phyloP scores from a whole-genome alignment of 208 protist genomes.

The Wallacemonas rigidus region DNA sequence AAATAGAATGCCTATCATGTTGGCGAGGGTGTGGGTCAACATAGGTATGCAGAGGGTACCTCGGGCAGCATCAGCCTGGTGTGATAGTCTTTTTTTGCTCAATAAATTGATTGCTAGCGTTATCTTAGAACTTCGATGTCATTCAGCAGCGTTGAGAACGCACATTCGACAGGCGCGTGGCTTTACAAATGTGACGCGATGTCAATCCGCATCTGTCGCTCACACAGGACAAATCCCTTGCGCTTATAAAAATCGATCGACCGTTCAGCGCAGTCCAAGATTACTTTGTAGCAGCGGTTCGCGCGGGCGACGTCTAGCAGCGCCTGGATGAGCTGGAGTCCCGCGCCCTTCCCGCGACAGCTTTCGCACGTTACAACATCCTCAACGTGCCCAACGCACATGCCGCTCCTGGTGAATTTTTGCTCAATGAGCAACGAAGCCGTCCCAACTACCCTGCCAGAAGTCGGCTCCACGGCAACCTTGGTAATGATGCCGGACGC shows the following conservation, averaged over 20 bases:
- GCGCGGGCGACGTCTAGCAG: slow-evolving; percentile 44
- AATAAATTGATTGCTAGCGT: too few species aligned
- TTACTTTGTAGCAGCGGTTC: slow-evolving; percentile 83
- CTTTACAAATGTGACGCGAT: slow-evolving; percentile 19
- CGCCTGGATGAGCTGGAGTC: slow-evolving; percentile 46
- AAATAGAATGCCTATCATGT: too few species aligned
- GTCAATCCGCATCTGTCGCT: slow-evolving; percentile 79
- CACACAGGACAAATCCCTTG: slow-evolving; percentile 54
- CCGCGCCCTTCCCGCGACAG: slow-evolving; percentile 59
- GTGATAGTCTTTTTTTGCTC: too few species aligned
- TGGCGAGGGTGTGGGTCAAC: too few species aligned
- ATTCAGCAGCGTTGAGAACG: too few species aligned
- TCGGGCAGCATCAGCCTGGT: too few species aligned
- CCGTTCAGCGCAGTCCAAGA: slow-evolving; percentile 73
- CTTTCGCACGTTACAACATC: slow-evolving; percentile 79
- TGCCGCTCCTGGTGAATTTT: slow-evolving; percentile 74
- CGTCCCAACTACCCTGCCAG: slow-evolving; percentile 49
- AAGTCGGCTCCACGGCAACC: slow-evolving; percentile 46
- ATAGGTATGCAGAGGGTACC: too few species aligned
- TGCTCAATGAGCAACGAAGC: slow-evolving; percentile 82
- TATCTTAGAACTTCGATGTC: too few species aligned
- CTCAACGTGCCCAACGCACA: slow-evolving; percentile 82
- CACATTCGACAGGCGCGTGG: too few species aligned
- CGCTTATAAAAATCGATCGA: slow-evolving; percentile 65
- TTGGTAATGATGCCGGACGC: slow-evolving; percentile 52